phyloP scores from a whole-genome alignment of 768 basidiomycete species.

The Pleurotus djamor region DNA sequence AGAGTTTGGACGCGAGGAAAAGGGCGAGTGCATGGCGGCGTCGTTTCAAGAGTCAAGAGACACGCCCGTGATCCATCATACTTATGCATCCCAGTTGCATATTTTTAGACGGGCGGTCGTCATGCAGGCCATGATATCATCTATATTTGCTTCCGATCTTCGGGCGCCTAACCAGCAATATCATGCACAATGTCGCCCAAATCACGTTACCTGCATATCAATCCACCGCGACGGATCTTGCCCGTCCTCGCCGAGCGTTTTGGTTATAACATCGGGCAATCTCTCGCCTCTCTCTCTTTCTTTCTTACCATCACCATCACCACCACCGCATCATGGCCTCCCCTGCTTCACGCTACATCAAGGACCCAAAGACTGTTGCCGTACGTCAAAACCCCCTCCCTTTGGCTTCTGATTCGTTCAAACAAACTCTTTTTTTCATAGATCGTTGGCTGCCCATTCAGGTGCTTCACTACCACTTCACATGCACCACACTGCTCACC shows the following conservation, averaged over 20 bases:
- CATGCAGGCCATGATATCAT: too few species aligned
- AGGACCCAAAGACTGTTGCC: constrained; percentile 72
- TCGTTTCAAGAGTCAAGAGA: too few species aligned
- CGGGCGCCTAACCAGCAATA: too few species aligned
- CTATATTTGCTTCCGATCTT: too few species aligned
- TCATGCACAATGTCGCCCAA: neutral
- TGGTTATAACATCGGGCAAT: too few species aligned
- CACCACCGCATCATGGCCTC: constrained; percentile 20
- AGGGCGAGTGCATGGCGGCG: constrained; percentile 6
- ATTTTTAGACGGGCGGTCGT: too few species aligned
- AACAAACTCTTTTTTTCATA: constrained; percentile 24
- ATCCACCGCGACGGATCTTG: constrained; percentile 17
- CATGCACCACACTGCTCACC: neutral
- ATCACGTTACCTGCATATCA: neutral
- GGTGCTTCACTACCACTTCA: constrained; percentile 48
- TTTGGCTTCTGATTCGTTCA: neutral
- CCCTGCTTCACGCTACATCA: constrained; percentile 44
- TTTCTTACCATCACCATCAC: neutral
- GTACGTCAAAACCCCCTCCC: constrained; percentile 42
- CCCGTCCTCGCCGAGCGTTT: neutral
- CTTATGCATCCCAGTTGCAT: too few species aligned
- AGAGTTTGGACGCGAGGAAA: constrained; percentile 20
- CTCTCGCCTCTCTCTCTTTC: neutral
- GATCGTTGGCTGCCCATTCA: constrained; percentile 97
- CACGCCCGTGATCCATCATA: too few species aligned